These are phyloP conservation scores for Sporothrix globosa DNA, from an alignment of 2,329 filamentous ascomycete genomes.

Conservation along the genomic window DNA sequence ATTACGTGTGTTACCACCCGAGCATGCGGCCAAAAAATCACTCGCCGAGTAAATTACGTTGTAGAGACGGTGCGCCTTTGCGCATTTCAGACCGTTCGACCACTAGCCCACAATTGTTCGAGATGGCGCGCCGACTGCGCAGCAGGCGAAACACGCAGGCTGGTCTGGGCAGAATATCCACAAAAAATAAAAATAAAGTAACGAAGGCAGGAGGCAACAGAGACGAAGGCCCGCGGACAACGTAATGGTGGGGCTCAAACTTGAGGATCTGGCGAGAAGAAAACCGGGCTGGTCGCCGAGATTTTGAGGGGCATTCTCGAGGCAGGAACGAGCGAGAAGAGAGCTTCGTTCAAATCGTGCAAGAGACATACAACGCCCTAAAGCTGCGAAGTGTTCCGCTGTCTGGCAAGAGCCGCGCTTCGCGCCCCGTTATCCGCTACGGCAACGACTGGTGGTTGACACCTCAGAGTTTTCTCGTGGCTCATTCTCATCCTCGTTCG, in stretches of 20 bases:
- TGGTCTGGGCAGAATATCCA: not conserved
- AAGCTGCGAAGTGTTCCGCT: not conserved
- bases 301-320: not conserved
- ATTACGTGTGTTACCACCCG: not conserved
- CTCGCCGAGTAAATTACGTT: constrained; percentile 14
- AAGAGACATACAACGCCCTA: not conserved
- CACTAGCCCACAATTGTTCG: constrained; percentile 16
- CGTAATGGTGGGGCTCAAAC: constrained; percentile 20
- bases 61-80: constrained; percentile 22
- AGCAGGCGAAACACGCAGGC: not conserved
- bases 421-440: constrained; percentile 26
- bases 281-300: constrained; percentile 18
- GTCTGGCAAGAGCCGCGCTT: constrained; percentile 1
- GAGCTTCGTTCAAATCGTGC: not conserved
- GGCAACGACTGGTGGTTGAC: not conserved
- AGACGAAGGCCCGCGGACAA: constrained; percentile 3
- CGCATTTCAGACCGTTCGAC: constrained; percentile 21
- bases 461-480: no score
- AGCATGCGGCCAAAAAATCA: constrained; percentile 14
- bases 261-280: no score
- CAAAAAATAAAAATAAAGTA: not conserved
- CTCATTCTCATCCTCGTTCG: not conserved
- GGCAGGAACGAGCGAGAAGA: constrained; percentile 8
- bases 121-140: constrained; percentile 19
- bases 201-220: not conserved